Evolutionary conservation across 2,329 filamentous ascomycete species (phyloP), one percentile per base, ranked within the genome.

Genomic region (Paramyrothecium sp.): DNA sequence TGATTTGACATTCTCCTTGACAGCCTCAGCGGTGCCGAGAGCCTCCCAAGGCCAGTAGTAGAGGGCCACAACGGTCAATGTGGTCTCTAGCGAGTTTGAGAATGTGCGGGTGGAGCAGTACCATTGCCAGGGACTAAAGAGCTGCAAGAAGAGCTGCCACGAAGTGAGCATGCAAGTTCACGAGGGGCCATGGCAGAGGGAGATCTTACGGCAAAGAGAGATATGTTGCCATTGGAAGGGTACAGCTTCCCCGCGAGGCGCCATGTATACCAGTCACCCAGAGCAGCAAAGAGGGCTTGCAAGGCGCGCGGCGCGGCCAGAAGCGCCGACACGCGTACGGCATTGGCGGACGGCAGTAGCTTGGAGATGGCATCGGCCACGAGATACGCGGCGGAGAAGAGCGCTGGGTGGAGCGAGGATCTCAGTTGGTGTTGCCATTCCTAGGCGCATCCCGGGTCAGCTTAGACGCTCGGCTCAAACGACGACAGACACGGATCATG

Each of bases 31-130:
- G 49, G 74, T 72, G 46, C 75, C 71, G 41, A 88, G 79, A 73
- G 91, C 81, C 57, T 85, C 79, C 93, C 95, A 98, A 13, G 95
- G 94, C 90, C 92, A 98, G 65, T 88, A 85, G 69, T 86, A 87
- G 50, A 98, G 78, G 2, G 92, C 94, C 66, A 86, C 81, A 58
- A 90, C 80, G 4, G 94, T 97, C 64, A 99, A 76, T 1, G 90
- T 90, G n/a, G 89, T 92, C 78, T 99, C 95, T 4, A 98, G 78
- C 54, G 89, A 95, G 75, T 99, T 99, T 55, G 94, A 97, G 68
- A 99, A 89, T 1, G 95, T 97, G 51, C 95, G 85, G 0, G 92
- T 94, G 2, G 92, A 95, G 75, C 89, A 95, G 74, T 95, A 98
- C 91, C 91, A 98, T 72, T 97, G 92, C 92, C 95, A 99, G 7